These are phyloP conservation scores for Annulohypoxylon truncatum DNA, from an alignment of 2,329 filamentous ascomycete species.

Conservation along the genomic window DNA sequence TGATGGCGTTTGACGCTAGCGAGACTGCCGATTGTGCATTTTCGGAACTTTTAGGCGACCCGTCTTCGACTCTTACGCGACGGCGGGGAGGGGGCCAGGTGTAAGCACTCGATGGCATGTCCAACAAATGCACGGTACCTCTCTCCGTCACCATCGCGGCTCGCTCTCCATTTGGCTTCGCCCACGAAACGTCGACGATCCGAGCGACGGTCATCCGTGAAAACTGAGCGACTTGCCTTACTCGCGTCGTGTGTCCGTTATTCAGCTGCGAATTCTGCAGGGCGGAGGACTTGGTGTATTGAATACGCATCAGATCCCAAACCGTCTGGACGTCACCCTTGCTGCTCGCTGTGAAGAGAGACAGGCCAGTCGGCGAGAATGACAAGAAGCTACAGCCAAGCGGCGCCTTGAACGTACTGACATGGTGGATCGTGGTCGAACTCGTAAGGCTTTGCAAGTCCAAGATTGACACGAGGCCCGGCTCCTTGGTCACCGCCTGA, in stretches of 20 bases:
- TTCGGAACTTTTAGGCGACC: slow-evolving; percentile 61
- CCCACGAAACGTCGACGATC: slow-evolving; percentile 92
- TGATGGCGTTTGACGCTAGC: slow-evolving; percentile 76
- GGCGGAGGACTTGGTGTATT: slow-evolving; percentile 71
- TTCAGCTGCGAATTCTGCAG: slow-evolving; percentile 65
- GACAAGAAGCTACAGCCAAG: slow-evolving; percentile 85
- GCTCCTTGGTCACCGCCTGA: slow-evolving; percentile 70
- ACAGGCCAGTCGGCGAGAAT: slow-evolving; percentile 78
- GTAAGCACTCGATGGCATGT: slow-evolving; percentile 84
- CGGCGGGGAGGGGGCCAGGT: slow-evolving; percentile 84
- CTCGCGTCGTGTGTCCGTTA: slow-evolving; percentile 64
- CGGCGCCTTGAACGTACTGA: slow-evolving; percentile 77
- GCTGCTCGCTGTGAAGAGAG: slow-evolving; percentile 81
- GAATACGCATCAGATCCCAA: slow-evolving; percentile 79
- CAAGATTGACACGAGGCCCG: slow-evolving; percentile 79
- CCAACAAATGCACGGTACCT: slow-evolving; percentile 93
- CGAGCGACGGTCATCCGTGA: slow-evolving; percentile 91
- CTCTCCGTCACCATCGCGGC: slow-evolving; percentile 92
- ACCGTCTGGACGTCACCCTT: slow-evolving; percentile 87
- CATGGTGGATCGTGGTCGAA: slow-evolving; percentile 67
- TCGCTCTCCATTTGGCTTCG: slow-evolving; percentile 81
- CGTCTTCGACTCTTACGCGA: slow-evolving; percentile 58
- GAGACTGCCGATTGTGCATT: slow-evolving; percentile 68
- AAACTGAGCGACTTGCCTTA: slow-evolving; percentile 89
- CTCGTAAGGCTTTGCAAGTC: slow-evolving; percentile 72